phyloP scores from a whole-genome alignment of 2,329 filamentous ascomycete species.

The Dactylonectria estremocensis region DNA sequence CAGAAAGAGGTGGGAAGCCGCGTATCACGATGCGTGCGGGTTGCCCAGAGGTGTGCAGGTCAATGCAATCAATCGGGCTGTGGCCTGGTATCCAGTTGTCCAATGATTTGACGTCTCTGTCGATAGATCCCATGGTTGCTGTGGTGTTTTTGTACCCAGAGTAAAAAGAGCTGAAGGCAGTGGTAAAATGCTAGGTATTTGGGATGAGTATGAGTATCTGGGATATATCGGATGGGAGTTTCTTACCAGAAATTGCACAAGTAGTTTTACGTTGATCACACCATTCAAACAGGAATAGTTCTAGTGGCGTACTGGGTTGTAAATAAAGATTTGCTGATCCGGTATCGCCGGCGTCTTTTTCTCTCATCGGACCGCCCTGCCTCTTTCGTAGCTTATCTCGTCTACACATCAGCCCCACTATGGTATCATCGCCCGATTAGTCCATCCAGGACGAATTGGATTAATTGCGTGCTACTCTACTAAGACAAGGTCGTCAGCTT shows the following conservation, averaged over 20 bases:
- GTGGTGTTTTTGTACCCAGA: not conserved
- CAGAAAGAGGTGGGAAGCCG: slow-evolving; percentile 3
- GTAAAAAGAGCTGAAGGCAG: not conserved
- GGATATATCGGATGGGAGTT: too few relatives aligned
- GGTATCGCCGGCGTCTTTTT: not conserved
- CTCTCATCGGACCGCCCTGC: not conserved
- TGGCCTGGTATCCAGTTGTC: not conserved
- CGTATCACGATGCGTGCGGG: slow-evolving; percentile 11
- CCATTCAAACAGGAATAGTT: not conserved
- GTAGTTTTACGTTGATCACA: not conserved
- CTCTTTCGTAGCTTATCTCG: not conserved
- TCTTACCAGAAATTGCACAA: too few relatives aligned
- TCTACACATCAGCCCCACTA: not conserved
- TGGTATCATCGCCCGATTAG: slow-evolving; percentile 1
- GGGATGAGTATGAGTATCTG: not conserved
- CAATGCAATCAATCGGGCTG: slow-evolving; percentile 2
- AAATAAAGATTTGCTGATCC: not conserved
- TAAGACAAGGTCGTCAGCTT: not conserved
- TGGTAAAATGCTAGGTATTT: not conserved
- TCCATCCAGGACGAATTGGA: not conserved
- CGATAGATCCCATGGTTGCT: not conserved
- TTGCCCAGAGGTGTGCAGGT: slow-evolving; percentile 21
- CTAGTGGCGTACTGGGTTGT: not conserved
- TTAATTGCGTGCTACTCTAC: not conserved
- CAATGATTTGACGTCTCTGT: not conserved